Evolutionary conservation across 371 early-diverging fungal genomes (phyloP).

Genomic region (Catenaria anguillulae): DNA sequence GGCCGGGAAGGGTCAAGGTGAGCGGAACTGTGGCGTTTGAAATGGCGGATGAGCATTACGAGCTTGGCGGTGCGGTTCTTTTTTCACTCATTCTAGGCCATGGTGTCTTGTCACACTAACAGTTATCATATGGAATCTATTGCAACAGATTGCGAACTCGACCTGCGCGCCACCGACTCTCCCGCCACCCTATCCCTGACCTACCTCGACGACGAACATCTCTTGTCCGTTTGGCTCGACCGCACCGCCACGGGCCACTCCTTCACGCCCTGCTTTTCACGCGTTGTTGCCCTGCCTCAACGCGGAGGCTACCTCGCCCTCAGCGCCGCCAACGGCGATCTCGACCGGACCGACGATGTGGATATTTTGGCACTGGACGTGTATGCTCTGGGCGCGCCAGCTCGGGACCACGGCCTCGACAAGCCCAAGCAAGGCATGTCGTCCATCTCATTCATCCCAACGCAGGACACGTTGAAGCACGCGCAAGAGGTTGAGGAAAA

Average conservation of each 20-base stretch:
- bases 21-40: neutral
- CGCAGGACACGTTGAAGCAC: neutral
- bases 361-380: neutral
- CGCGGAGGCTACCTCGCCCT: neutral
- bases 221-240: neutral
- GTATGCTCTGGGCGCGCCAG: neutral
- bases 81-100: no score
- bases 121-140: no score
- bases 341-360: neutral
- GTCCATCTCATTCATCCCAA: neutral
- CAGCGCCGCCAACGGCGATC: neutral
- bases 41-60: neutral
- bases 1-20: neutral
- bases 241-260: neutral
- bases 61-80: neutral
- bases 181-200: neutral
- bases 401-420: no score
- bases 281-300: neutral
- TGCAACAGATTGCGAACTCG: neutral
- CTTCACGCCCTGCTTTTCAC: neutral
- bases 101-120: no score
- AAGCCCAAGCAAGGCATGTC: neutral
- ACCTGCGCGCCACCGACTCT: neutral
- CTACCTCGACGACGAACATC: neutral
- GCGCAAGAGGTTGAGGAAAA: neutral